Evolutionary conservation across 1,284 basidiomycete genomes (phyloP).

Genomic region (Apiotrichum veenhuisii): DNA sequence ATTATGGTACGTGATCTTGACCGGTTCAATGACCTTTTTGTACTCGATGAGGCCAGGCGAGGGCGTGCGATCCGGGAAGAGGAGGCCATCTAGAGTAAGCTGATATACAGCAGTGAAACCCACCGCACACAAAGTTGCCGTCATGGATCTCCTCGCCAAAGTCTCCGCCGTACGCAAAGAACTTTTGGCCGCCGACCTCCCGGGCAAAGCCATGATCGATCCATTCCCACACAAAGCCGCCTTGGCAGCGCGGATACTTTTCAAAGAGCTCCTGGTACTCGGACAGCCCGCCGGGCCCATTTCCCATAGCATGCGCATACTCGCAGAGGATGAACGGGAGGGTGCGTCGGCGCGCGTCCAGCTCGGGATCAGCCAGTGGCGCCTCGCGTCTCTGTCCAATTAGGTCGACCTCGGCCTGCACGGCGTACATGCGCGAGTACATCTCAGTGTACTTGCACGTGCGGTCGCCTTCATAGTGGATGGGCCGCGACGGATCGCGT

Average conservation of each 20-base stretch:
- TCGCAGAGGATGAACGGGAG: constrained; percentile 26
- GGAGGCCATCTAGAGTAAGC: constrained; percentile 15
- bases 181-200: constrained; percentile 12
- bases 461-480: constrained; percentile 29
- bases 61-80: constrained; percentile 27
- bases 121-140: constrained; percentile 23
- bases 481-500: constrained; percentile 21
- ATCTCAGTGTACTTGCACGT: constrained; percentile 22
- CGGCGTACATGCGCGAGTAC: constrained; percentile 26
- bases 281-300: constrained; percentile 24
- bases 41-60: constrained; percentile 21
- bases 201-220: constrained; percentile 25
- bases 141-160: constrained; percentile 28
- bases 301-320: constrained; percentile 31
- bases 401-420: constrained; percentile 16
- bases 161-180: constrained; percentile 28
- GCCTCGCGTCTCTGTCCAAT: constrained; percentile 14
- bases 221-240: constrained; percentile 34
- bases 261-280: constrained; percentile 27
- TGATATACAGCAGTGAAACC: too few species aligned
- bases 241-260: constrained; percentile 21
- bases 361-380: neutral
- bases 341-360: neutral
- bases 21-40: constrained; percentile 21
- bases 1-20: constrained; percentile 4